Percentiles rank a stretch among this genome's conserved stretches.
phyloP scores from a whole-genome alignment of 805 yeast genomes.

The Candida schatavii region DNA sequence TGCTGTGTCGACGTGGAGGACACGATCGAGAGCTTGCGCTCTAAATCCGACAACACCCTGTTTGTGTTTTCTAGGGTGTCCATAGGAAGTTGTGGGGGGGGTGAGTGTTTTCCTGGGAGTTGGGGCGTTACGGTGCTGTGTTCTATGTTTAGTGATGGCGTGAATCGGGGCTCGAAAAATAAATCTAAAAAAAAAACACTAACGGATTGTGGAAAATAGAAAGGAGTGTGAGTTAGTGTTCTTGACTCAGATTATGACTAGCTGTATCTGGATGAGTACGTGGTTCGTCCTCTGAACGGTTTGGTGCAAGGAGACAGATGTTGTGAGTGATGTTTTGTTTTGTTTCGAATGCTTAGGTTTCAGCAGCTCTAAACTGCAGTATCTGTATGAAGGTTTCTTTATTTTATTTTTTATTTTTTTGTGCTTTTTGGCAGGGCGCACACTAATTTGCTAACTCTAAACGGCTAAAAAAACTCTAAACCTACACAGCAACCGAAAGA shows the following conservation, averaged over 20 bases:
- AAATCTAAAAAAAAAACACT: too few species aligned
- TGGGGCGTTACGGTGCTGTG: neutral
- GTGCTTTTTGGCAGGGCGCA: neutral
- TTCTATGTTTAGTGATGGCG: neutral
- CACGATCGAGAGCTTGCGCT: slow-evolving; percentile 31
- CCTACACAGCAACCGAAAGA: neutral
- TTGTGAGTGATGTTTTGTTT: too few species aligned
- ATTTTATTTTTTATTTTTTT: too few species aligned
- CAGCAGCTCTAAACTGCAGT: too few species aligned
- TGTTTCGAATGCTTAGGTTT: too few species aligned
- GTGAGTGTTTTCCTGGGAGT: slow-evolving; percentile 1
- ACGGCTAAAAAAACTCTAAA: neutral
- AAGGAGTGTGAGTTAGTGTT: neutral
- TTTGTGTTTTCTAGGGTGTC: slow-evolving; percentile 22
- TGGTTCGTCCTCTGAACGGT: too few species aligned
- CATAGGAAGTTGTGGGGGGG: neutral
- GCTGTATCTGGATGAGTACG: neutral
- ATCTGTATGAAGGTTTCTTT: neutral
- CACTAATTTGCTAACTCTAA: neutral
- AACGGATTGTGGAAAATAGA: neutral
- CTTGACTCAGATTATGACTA: neutral
- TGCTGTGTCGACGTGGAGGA: slow-evolving; percentile 23
- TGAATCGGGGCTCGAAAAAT: neutral
- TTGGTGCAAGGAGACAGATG: too few species aligned
- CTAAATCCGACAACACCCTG: slow-evolving; percentile 27